Percentiles rank a stretch among this genome's conserved stretches.
Conservation (phyloP, 2,329 filamentous ascomycete genomes). For the Arthrobotrys iridis region DNA sequence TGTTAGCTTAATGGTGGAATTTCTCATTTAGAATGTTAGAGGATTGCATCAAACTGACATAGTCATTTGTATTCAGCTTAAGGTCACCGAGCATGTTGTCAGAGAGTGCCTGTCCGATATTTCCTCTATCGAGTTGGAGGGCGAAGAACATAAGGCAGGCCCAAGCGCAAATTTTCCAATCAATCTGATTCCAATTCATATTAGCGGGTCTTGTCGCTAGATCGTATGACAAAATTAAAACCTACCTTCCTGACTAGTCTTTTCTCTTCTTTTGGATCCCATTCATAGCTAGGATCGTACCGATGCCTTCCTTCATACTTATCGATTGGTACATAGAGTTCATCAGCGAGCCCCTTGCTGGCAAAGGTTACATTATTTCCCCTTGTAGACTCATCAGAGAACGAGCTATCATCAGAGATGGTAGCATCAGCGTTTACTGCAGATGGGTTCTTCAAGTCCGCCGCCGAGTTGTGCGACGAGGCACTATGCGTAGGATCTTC, state of each 20-base stretch:
- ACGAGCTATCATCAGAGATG: conserved; percentile 24
- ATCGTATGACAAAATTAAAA: conserved; percentile 54
- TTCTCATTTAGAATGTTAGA: background rate
- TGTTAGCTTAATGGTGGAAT: conserved; percentile 3
- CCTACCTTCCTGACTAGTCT: conserved; percentile 67
- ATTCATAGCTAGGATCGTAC: conserved; percentile 69
- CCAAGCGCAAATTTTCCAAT: conserved; percentile 63
- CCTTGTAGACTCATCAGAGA: conserved; percentile 29
- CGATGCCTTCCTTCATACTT: conserved; percentile 70
- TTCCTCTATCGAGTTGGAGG: conserved; percentile 72
- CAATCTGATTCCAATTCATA: conserved; percentile 57
- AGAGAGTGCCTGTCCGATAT: conserved; percentile 70
- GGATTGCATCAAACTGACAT: conserved; percentile 59
- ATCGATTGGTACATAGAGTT: conserved; percentile 66
- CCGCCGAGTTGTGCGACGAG: conserved; percentile 4
- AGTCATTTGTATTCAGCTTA: conserved; percentile 65
- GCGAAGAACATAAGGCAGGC: conserved; percentile 72
- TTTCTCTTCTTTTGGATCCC: conserved; percentile 69
- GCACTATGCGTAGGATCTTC: background rate
- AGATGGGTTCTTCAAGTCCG: conserved; percentile 34
- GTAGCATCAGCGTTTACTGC: background rate
- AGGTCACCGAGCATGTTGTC: conserved; percentile 71
- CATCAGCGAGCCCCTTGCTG: conserved; percentile 59
- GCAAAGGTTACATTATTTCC: conserved; percentile 58
- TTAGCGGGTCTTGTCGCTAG: no score